Evolutionary conservation across 2,329 filamentous ascomycete genomes (phyloP).

Genomic region (Ophiostoma angusticollis): DNA sequence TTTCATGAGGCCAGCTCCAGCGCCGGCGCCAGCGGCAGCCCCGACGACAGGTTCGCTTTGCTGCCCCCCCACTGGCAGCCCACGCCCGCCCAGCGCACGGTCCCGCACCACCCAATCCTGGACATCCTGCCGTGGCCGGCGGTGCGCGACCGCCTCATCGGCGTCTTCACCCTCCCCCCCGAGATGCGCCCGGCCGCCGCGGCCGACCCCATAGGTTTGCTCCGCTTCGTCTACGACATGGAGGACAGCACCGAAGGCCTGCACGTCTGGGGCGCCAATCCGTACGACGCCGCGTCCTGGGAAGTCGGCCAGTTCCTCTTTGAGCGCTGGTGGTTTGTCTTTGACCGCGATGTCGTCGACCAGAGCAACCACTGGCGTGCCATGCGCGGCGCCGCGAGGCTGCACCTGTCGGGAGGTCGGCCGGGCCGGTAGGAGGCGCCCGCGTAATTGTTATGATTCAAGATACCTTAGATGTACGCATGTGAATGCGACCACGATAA

Average conservation of each 20-base stretch:
- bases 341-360: constrained; percentile 40
- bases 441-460: no score
- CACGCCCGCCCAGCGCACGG: constrained; percentile 32
- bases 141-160: constrained; percentile 22
- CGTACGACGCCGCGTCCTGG: constrained; percentile 36
- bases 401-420: no score
- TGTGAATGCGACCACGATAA: no score
- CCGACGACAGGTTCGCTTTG: constrained; percentile 18
- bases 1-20: constrained; percentile 22
- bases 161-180: constrained; percentile 36
- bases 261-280: constrained; percentile 35
- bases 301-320: constrained; percentile 47
- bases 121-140: constrained; percentile 46
- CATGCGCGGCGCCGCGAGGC: constrained; percentile 28
- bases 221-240: constrained; percentile 42
- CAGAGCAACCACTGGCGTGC: constrained; percentile 39
- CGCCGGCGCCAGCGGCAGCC: constrained; percentile 11
- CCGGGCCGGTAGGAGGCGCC: no score
- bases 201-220: constrained; percentile 31
- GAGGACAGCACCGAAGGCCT: constrained; percentile 41
- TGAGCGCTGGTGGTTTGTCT: constrained; percentile 47
- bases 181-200: constrained; percentile 34
- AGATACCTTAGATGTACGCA: no score
- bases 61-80: constrained; percentile 37
- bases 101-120: constrained; percentile 44